Conservation (phyloP, 805 yeast species). For the Diddensiella caesifluorescens region DNA sequence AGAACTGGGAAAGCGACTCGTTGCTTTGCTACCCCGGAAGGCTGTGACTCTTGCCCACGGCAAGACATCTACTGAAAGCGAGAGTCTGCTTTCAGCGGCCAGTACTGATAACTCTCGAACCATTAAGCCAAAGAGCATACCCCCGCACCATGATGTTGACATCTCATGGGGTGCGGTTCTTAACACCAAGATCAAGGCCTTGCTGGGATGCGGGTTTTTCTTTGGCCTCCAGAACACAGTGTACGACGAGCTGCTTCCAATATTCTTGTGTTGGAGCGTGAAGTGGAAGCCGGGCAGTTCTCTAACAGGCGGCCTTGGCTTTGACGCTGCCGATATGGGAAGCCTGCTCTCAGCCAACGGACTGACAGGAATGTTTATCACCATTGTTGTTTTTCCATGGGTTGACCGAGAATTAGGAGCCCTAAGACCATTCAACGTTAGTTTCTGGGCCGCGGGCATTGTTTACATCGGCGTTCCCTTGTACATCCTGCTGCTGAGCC, state of each 20-base stretch:
- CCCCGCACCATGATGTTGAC: slow-evolving; percentile 16
- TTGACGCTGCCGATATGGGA: slow-evolving; percentile 44
- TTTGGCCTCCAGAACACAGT: slow-evolving; percentile 46
- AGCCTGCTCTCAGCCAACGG: slow-evolving; percentile 48
- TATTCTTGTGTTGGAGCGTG: slow-evolving; percentile 40
- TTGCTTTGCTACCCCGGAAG: not conserved
- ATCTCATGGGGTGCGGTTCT: slow-evolving; percentile 21
- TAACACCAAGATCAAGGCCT: slow-evolving; percentile 16
- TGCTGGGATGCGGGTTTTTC: slow-evolving; percentile 14
- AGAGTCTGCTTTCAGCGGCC: not conserved
- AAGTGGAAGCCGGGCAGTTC: slow-evolving; percentile 7
- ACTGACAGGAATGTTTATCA: slow-evolving; percentile 45
- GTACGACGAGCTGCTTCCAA: slow-evolving; percentile 51
- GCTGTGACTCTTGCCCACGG: not conserved
- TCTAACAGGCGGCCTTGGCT: slow-evolving; percentile 48
- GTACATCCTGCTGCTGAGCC: slow-evolving; percentile 37
- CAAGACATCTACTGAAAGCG: not conserved
- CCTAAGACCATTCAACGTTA: slow-evolving; percentile 39
- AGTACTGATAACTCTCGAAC: not conserved
- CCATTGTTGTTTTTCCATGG: slow-evolving; percentile 47
- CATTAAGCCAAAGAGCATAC: not conserved
- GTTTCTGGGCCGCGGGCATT: slow-evolving; percentile 41
- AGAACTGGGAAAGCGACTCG: slow-evolving; percentile 39
- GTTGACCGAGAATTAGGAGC: slow-evolving; percentile 46
- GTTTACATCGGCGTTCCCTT: slow-evolving; percentile 45